Conservation (phyloP, 306 rosid species). For the Pachyrhizus erosus region DNA sequence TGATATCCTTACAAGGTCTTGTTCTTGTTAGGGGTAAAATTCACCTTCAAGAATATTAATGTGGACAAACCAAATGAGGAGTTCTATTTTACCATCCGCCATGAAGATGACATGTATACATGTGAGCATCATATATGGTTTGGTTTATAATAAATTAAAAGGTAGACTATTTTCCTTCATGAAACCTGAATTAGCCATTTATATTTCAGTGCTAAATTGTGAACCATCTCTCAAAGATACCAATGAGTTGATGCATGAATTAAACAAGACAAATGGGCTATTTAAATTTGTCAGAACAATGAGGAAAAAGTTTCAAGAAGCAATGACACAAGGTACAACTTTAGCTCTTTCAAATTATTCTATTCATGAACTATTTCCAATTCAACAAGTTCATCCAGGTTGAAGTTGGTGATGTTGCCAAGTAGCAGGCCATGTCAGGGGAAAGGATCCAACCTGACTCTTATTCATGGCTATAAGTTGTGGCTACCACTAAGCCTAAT, state of each 20-base stretch:
- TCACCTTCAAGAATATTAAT: slow-evolving; percentile 67
- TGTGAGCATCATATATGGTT: slow-evolving; percentile 57
- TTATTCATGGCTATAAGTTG: neutral
- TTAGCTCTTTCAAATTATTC: slow-evolving; percentile 6
- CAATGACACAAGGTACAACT: slow-evolving; percentile 58
- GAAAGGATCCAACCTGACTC: neutral
- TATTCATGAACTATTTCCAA: slow-evolving; percentile 32
- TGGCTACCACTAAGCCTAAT: slow-evolving; percentile 8
- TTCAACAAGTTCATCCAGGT: neutral
- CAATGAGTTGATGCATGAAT: slow-evolving; percentile 58
- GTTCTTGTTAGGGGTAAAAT: slow-evolving; percentile 63
- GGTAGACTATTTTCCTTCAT: slow-evolving; percentile 3
- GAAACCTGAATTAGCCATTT: neutral
- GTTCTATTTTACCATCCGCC: slow-evolving; percentile 67
- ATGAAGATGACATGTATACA: slow-evolving; percentile 61
- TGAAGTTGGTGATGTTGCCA: neutral
- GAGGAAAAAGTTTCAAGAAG: slow-evolving; percentile 77
- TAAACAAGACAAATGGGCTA: slow-evolving; percentile 77
- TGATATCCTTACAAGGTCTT: slow-evolving; percentile 25
- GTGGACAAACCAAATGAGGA: slow-evolving; percentile 56
- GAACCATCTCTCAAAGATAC: slow-evolving; percentile 61
- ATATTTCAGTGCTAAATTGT: slow-evolving; percentile 68
- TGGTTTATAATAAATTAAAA: slow-evolving; percentile 22
- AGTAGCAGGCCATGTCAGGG: neutral
- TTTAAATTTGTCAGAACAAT: slow-evolving; percentile 73